phyloP scores from a whole-genome alignment of 2,329 filamentous ascomycete species.

The Sporothrix brasiliensis region DNA sequence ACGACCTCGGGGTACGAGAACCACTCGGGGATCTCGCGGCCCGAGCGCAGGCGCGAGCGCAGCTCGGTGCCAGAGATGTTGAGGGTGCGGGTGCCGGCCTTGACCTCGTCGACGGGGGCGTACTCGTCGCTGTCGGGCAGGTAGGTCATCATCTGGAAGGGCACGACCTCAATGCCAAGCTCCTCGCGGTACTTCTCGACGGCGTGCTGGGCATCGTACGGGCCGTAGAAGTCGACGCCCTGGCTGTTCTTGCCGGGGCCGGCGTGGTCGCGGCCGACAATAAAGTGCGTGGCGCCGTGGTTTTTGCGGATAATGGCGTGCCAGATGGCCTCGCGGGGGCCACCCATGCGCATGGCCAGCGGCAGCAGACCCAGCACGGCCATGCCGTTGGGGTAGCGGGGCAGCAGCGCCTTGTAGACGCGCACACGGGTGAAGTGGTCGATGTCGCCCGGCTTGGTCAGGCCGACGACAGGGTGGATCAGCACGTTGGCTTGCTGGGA shows the following conservation, averaged over 20 bases:
- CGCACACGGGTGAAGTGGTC: conserved; percentile 99
- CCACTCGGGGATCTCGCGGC: conserved; percentile 96
- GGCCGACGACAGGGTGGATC: conserved; percentile 96
- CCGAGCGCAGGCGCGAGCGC: conserved; percentile 84
- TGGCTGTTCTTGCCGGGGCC: conserved; percentile 98
- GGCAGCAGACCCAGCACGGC: conserved; percentile 92
- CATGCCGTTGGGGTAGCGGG: conserved; percentile 98
- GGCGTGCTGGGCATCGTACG: conserved; percentile 94
- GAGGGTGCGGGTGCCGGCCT: conserved; percentile 78
- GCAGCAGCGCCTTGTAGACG: conserved; percentile 95
- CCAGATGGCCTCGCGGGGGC: conserved; percentile 97
- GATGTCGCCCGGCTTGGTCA: conserved; percentile 99
- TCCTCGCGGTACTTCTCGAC: conserved; percentile 96
- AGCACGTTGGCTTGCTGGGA: conserved; percentile 97
- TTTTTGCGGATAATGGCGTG: conserved; percentile 99
- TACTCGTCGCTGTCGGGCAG: conserved; percentile 97
- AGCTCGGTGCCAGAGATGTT: conserved; percentile 91
- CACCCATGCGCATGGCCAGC: conserved; percentile 98
- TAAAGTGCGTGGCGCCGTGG: conserved; percentile 98
- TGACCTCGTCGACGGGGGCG: conserved; percentile 86
- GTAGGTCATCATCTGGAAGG: conserved; percentile 99
- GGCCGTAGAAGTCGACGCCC: conserved; percentile 95
- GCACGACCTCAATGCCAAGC: conserved; percentile 97
- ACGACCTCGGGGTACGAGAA: conserved; percentile 99
- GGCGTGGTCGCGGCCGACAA: conserved; percentile 96